A percentile compares a stretch with the other conserved stretches of the same genome.
Evolutionary conservation across 75 land plant genomes (phyloP).

Genomic region (Cryptomeria japonica): DNA sequence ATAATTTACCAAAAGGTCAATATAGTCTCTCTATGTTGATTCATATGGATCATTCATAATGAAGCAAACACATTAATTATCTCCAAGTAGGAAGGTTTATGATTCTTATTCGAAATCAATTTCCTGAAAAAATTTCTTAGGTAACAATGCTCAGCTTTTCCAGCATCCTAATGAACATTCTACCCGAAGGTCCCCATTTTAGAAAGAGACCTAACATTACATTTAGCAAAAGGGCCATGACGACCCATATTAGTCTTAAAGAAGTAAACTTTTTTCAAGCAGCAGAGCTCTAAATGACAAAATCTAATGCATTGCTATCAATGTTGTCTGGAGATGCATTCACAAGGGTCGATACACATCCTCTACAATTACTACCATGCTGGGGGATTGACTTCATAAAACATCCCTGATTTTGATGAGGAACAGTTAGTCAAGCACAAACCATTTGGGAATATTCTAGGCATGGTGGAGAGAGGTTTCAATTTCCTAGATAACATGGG

Average conservation of each 20-base stretch:
- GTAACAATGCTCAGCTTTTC: background rate
- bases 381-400: background rate
- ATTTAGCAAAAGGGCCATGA: background rate
- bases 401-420: background rate
- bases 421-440: background rate
- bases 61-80: no score
- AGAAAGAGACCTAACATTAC: background rate
- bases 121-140: background rate
- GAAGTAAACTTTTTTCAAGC: background rate
- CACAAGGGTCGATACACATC: background rate
- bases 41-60: no score
- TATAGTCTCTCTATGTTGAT: no score
- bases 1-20: no score
- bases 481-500: background rate
- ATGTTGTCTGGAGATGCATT: background rate
- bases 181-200: background rate
- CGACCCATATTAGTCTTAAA: no score
- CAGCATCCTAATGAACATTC: no score
- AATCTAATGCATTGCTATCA: background rate
- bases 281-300: background rate
- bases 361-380: background rate
- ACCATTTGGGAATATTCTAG: background rate
- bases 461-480: background rate
- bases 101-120: background rate
- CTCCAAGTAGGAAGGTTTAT: no score